These are phyloP conservation scores for Plasmopara viticola DNA, from an alignment of 352 stramenopile genomes.

Conservation along the genomic window DNA sequence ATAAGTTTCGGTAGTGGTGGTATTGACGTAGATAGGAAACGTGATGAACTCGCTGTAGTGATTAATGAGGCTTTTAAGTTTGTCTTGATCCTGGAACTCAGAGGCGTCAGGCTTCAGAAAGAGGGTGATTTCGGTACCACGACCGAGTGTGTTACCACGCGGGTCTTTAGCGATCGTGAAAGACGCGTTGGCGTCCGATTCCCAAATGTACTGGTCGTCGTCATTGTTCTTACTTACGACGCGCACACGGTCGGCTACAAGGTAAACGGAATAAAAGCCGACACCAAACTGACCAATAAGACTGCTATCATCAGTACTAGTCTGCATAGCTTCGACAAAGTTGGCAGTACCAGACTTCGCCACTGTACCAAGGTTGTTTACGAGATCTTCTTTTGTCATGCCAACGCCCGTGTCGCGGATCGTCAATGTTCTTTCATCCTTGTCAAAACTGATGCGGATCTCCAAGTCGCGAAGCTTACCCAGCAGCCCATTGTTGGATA, in stretches of 20 bases:
- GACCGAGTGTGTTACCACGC: constrained; percentile 91
- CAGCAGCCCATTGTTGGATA: constrained; percentile 85
- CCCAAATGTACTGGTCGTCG: constrained; percentile 98
- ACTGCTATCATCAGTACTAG: constrained; percentile 86
- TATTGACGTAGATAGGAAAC: constrained; percentile 98
- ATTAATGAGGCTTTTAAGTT: constrained; percentile 92
- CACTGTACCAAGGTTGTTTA: constrained; percentile 95
- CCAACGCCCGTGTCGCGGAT: constrained; percentile 97
- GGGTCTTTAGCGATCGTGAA: constrained; percentile 97
- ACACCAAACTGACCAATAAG: constrained; percentile 99
- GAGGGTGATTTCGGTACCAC: constrained; percentile 98
- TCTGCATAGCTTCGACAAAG: constrained; percentile 96
- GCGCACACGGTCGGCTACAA: constrained; percentile 93
- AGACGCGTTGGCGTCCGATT: constrained; percentile 93
- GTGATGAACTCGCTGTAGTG: constrained; percentile 99
- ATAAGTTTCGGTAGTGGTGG: constrained; percentile 87
- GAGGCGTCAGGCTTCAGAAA: constrained; percentile 98
- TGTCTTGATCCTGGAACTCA: constrained; percentile 93
- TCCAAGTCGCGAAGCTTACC: constrained; percentile 88
- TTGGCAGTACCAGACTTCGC: constrained; percentile 98
- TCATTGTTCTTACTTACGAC: constrained; percentile 97
- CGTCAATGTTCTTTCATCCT: constrained; percentile 94
- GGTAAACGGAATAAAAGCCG: constrained; percentile 99
- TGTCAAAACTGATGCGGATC: constrained; percentile 96
- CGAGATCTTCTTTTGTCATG: constrained; percentile 98